Evolutionary conservation across 1,284 basidiomycete species (phyloP), one percentile per base, ranked within the genome.

Genomic region (Austroboletus novae-zelandiae): DNA sequence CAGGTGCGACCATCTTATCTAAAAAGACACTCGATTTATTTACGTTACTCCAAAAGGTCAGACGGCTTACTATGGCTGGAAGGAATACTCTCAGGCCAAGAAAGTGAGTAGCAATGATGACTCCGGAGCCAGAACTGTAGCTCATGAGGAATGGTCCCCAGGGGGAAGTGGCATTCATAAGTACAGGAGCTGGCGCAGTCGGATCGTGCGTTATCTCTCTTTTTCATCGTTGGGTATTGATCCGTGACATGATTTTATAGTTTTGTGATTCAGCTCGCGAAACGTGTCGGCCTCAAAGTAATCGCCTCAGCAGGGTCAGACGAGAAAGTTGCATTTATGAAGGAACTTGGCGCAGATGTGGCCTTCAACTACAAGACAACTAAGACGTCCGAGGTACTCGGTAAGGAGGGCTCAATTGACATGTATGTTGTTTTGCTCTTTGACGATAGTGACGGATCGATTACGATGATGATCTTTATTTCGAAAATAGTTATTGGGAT

Each of bases 401-500:
- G 17, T 25, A 65, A 51, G 51, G 61, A 63, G 23, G 64, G 60
- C 1, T 62, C 55, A 1, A 54, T 60, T 7, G 32, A 63, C 23
- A 31, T 63, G 61, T 61, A 57, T n/a, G 37, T n/a, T 18, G 7
- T 32, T 54, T 29, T 32, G 11, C n/a, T 3, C 25, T 20, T 15
- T 17, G 5, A 25, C 13, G n/a, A 30, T n/a, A 8, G 3, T 13
- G 6, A 17, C 4, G 20, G 5, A 23, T 23, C 20, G 20, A 23
- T 23, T 23, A 23, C 31, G 39, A 10, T 47, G 5, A 45, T 50
- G 17, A 49, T 9, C 1, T 1, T 47, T 14, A 23, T 36, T n/a
- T 20, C 11, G 5, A 0, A 5, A 14, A 0, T 27, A 81, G 79
- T 9, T 76, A 71, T 55, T 78, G 74, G 69, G 74, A 79, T 54